Percentiles rank a stretch among this genome's conserved stretches.
Conservation (phyloP, 176 grass and related monocot species). For the Hordeum marinum region DNA sequence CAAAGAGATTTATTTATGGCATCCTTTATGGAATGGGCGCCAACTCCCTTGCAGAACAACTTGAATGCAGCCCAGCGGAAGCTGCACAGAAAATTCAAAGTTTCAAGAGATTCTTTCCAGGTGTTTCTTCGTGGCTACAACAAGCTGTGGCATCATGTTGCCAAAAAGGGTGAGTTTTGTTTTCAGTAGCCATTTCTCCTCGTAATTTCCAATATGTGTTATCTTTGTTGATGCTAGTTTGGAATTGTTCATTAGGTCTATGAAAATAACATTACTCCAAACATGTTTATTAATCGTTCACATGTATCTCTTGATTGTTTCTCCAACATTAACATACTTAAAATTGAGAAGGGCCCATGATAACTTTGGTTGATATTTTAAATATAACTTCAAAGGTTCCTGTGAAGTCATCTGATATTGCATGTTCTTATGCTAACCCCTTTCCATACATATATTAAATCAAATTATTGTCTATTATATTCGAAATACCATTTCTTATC, state of each 20-base stretch:
- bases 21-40: slow-evolving; percentile 97
- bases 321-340: background rate
- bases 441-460: background rate
- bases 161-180: slow-evolving; percentile 74
- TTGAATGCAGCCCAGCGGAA: slow-evolving; percentile 70
- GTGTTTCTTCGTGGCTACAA: slow-evolving; percentile 75
- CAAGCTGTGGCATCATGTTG: slow-evolving; percentile 74
- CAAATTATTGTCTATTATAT: background rate
- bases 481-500: background rate
- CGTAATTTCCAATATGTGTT: background rate
- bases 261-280: background rate
- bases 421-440: background rate
- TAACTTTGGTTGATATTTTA: background rate
- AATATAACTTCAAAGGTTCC: background rate
- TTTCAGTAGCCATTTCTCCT: slow-evolving; percentile 17
- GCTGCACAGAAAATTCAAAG: slow-evolving; percentile 82
- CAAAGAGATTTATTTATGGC: slow-evolving; percentile 90
- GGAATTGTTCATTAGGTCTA: background rate
- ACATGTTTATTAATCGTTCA: background rate
- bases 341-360: background rate
- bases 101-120: slow-evolving; percentile 74
- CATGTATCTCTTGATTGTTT: background rate
- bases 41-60: slow-evolving; percentile 79
- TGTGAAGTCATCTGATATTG: background rate
- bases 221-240: slow-evolving; percentile 4